Percentiles rank a stretch among this genome's conserved stretches.
Conservation (phyloP, 345 rosid genomes). For the Pistacia atlantica region DNA sequence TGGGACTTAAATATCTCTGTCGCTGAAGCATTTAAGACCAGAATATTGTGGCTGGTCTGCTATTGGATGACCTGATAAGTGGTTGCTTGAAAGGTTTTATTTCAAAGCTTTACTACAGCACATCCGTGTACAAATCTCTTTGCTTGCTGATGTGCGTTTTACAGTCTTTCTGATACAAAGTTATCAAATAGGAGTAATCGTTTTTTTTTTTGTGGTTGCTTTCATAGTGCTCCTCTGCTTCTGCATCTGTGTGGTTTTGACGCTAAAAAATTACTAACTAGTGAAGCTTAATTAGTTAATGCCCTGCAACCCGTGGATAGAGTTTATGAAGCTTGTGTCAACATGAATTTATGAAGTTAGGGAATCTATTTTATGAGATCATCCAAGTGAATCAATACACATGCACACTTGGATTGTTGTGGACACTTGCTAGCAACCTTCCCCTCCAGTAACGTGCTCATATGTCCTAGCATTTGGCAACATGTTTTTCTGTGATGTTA, state of each 20-base stretch:
- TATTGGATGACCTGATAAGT: constrained; percentile 25
- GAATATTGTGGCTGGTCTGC: constrained; percentile 37
- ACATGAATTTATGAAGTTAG: background rate
- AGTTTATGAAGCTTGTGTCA: background rate
- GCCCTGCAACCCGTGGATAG: background rate
- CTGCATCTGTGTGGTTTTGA: background rate
- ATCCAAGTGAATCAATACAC: background rate
- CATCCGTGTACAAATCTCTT: constrained; percentile 16
- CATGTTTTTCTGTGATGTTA: background rate
- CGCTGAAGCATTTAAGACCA: constrained; percentile 29
- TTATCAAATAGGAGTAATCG: background rate
- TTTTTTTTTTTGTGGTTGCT: background rate
- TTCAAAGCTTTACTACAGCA: constrained; percentile 24
- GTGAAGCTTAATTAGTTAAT: background rate
- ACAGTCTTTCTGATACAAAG: constrained; percentile 4
- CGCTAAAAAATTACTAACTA: background rate
- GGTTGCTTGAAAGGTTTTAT: constrained; percentile 28
- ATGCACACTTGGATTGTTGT: constrained; percentile 2
- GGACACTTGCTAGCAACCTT: background rate
- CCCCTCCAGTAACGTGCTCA: background rate
- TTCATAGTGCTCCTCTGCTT: background rate
- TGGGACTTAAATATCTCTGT: constrained; percentile 28
- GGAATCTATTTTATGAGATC: background rate
- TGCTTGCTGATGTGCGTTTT: background rate
- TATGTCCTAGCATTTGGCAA: background rate